Evolutionary conservation across 768 basidiomycete species (phyloP), one percentile per base, ranked within the genome.

Genomic region (Rhizopogon sp.): DNA sequence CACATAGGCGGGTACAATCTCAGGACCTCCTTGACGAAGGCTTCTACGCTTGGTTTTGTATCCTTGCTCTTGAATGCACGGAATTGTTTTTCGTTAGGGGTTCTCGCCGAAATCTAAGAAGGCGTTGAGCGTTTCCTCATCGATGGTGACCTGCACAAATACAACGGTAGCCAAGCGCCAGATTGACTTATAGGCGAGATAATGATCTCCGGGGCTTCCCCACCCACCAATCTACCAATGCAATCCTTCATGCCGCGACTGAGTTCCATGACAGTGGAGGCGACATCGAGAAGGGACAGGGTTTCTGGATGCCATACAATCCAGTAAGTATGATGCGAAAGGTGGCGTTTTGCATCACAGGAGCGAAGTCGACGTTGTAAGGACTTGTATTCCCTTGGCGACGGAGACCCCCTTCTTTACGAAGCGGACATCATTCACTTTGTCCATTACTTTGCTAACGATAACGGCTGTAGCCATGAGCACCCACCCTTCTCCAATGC

Each of bases 111-210:
- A 72, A 5, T 68, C 65, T 5, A 62, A 50, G 52, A 85, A 76
- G 0, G 67, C 63, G 9, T 65, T 20, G 20, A 20, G 20, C 20
- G 2, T 20, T 20, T 20, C 20, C 20, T 20, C 20, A 20, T 20
- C 20, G 20, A 20, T 20, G 20, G 20, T 20, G 20, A 20, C 20
- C 20, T 20, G 20, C 20, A 20, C 20, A 20, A 20, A 20, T 2
- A 2, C 20, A 2, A 20, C 62, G 1, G 83, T 83, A 51, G 82
- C 70, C 20, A 85, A 75, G 11, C 81, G 76, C 85, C 85, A 85
- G 43, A 85, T 66, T 0, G 79, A 80, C 62, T 86, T 84, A 73
- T 81, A 86, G 1, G 78, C 68, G 0, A 83, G 84, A 43, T 74
- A 52, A 86, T 72, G 54, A 74, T 74, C 43, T 84, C 74, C 14